Conservation (phyloP, 305 asterid genomes). For the Solanum hybrid region DNA sequence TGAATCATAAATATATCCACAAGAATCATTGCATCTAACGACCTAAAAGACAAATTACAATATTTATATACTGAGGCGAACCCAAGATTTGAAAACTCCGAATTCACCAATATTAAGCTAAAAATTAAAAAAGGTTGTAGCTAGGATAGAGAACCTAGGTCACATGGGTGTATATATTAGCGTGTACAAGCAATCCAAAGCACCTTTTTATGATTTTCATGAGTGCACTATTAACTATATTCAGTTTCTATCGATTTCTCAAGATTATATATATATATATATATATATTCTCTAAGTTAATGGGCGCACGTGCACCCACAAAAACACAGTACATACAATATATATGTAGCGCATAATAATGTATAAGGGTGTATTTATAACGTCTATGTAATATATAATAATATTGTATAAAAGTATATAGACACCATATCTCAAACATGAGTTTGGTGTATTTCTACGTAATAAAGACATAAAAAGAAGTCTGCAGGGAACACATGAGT, state of each 20-base stretch:
- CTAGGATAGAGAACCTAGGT: neutral
- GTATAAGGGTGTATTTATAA: neutral
- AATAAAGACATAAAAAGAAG: neutral
- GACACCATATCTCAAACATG: neutral
- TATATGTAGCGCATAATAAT: neutral
- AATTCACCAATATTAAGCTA: neutral
- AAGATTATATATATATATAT: too few species aligned
- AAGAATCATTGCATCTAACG: neutral
- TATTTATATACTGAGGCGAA: neutral
- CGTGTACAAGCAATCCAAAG: neutral
- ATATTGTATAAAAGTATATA: neutral
- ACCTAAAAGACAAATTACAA: neutral
- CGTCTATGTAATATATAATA: neutral
- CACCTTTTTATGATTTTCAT: neutral
- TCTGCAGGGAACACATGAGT: neutral
- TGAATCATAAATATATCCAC: neutral
- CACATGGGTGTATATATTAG: neutral
- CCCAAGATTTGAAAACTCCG: fast-evolving
- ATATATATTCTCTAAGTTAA: too few species aligned
- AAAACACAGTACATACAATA: neutral
- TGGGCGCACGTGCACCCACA: neutral
- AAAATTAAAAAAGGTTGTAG: neutral
- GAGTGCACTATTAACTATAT: neutral
- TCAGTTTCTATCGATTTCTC: neutral
- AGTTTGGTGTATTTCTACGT: neutral